These are phyloP conservation scores for Sphagnum tenellum DNA, from an alignment of 225 moss, liverwort and hornwort species.

Conservation along the genomic window DNA sequence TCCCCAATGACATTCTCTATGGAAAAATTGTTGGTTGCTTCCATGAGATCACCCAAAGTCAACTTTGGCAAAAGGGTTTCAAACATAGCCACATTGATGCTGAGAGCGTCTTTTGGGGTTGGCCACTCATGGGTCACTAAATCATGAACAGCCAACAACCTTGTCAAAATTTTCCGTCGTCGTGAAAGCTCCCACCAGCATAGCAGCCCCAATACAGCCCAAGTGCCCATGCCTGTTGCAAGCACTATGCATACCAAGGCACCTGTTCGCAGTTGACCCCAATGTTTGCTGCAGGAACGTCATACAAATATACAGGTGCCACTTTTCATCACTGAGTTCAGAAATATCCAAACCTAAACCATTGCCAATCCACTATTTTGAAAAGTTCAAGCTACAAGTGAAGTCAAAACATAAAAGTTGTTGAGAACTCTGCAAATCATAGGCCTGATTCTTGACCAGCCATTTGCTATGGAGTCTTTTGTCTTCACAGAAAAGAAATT, in stretches of 20 bases:
- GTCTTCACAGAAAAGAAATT: too few relatives aligned
- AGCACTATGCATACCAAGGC: slow-evolving; percentile 4
- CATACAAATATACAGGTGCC: too few relatives aligned
- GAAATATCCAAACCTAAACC: too few relatives aligned
- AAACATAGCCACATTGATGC: slow-evolving; percentile 12
- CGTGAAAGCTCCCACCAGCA: slow-evolving; percentile 6
- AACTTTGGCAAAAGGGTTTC: slow-evolving; percentile 6
- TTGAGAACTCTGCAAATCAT: too few relatives aligned
- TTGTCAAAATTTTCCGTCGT: slow-evolving; percentile 3
- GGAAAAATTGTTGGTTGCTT: slow-evolving; percentile 22
- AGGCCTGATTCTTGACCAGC: too few relatives aligned
- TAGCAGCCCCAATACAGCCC: slow-evolving; percentile 6
- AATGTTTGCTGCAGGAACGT: not conserved
- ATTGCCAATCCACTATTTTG: too few relatives aligned
- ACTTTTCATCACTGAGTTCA: too few relatives aligned
- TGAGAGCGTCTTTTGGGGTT: slow-evolving; percentile 7
- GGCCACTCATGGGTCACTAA: slow-evolving; percentile 1
- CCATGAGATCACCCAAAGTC: slow-evolving; percentile 9
- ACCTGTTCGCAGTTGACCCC: not conserved
- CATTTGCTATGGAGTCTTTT: too few relatives aligned
- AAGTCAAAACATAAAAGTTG: too few relatives aligned
- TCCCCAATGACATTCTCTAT: slow-evolving; percentile 25
- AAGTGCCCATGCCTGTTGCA: not conserved
- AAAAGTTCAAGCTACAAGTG: too few relatives aligned
- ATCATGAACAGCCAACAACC: not conserved